Conservation (phyloP, 306 rosid genomes). For the Fragaria nilgerrensis region DNA sequence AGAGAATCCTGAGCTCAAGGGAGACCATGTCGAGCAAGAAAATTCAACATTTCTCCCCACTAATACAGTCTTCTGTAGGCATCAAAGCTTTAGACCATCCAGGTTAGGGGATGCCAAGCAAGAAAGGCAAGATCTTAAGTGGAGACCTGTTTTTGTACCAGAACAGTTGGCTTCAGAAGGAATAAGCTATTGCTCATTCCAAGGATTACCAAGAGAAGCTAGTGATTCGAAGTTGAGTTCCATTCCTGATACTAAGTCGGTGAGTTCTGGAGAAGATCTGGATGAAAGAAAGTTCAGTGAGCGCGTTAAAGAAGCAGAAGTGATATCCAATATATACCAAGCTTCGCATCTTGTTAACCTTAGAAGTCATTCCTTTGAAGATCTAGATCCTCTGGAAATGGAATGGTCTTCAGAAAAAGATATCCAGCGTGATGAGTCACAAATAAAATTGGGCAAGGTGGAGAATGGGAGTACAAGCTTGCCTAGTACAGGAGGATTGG, state of each 20-base stretch:
- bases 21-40: slow-evolving; percentile 62
- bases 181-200: slow-evolving; percentile 58
- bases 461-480: slow-evolving; percentile 38
- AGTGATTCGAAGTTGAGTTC: slow-evolving; percentile 88
- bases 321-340: slow-evolving; percentile 41
- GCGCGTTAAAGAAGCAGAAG: slow-evolving; percentile 49
- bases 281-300: slow-evolving; percentile 61
- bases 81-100: slow-evolving; percentile 74
- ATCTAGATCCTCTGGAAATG: slow-evolving; percentile 41
- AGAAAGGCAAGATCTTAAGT: slow-evolving; percentile 51
- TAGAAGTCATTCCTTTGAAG: slow-evolving; percentile 52
- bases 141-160: slow-evolving; percentile 70
- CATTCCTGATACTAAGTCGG: slow-evolving; percentile 77
- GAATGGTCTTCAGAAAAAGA: slow-evolving; percentile 31
- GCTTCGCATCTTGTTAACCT: slow-evolving; percentile 39
- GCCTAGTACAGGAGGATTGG: slow-evolving; percentile 37
- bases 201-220: slow-evolving; percentile 62
- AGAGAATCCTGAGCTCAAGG: slow-evolving; percentile 77
- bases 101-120: slow-evolving; percentile 44
- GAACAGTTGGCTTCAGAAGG: slow-evolving; percentile 66
- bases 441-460: slow-evolving; percentile 58
- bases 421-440: slow-evolving; percentile 47
- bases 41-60: slow-evolving; percentile 42
- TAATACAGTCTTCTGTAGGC: slow-evolving; percentile 57
- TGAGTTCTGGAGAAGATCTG: slow-evolving; percentile 57